Percentiles rank a stretch among this genome's conserved stretches.
These are phyloP conservation scores for Russula abietina DNA, from an alignment of 768 basidiomycete genomes.

Conservation along the genomic window DNA sequence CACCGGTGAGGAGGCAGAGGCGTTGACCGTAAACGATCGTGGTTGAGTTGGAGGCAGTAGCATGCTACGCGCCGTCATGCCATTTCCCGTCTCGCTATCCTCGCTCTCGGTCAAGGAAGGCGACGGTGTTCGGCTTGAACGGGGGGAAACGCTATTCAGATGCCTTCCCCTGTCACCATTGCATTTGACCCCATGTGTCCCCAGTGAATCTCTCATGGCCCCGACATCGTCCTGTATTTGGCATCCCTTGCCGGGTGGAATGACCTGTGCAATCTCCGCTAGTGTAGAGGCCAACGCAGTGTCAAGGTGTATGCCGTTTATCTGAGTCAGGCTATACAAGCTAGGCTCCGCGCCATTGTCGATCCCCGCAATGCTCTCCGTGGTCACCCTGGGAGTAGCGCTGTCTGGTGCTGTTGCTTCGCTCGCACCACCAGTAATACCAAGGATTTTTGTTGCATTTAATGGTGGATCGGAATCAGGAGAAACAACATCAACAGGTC, in stretches of 20 bases:
- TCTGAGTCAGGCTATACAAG: not conserved
- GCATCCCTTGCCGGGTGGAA: not conserved
- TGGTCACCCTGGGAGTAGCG: not conserved
- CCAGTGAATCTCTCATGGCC: not conserved
- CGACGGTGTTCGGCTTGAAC: slow-evolving; percentile 14
- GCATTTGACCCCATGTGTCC: not conserved
- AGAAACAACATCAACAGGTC: not conserved
- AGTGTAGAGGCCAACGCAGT: not conserved
- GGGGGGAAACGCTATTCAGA: slow-evolving; percentile 5
- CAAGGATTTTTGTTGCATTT: not conserved
- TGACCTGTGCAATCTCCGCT: not conserved
- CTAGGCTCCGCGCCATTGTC: not conserved
- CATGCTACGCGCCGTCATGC: not conserved
- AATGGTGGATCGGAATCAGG: not conserved
- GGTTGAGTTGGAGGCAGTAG: slow-evolving; percentile 24
- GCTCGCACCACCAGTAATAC: not conserved
- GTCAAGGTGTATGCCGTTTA: not conserved
- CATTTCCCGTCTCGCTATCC: slow-evolving; percentile 20
- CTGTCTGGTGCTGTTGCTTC: not conserved
- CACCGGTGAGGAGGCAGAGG: not conserved
- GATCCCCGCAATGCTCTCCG: not conserved
- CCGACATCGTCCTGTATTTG: not conserved
- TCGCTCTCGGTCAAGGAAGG: slow-evolving; percentile 14
- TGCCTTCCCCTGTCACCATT: slow-evolving; percentile 5
- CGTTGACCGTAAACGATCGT: slow-evolving; percentile 13